Percentiles rank a stretch among this genome's conserved stretches.
Evolutionary conservation across 148 eudicot species (phyloP).

Genomic region (Bassia scoparia): DNA sequence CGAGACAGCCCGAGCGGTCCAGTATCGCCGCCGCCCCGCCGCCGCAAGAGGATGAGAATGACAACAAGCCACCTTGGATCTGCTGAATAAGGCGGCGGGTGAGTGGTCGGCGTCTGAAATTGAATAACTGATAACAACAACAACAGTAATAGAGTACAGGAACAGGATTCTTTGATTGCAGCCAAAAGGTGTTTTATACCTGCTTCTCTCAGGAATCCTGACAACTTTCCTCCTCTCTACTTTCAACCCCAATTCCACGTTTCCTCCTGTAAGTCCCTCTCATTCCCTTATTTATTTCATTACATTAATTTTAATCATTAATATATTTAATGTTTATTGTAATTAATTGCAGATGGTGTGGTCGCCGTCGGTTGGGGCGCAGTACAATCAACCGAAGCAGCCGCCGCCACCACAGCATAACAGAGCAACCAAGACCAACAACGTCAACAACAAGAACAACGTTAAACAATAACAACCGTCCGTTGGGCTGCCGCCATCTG

Average conservation of each 20-base stretch:
- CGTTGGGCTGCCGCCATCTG: constrained; percentile 39
- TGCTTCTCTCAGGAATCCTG: constrained; percentile 15
- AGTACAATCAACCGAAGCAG: constrained; percentile 12
- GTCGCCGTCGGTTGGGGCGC: constrained; percentile 14
- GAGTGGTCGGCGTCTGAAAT: constrained; percentile 57
- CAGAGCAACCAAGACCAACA: constrained; percentile 18
- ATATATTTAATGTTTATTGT: not conserved
- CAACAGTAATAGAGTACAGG: constrained; percentile 14
- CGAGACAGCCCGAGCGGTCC: constrained; percentile 38
- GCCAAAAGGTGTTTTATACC: constrained; percentile 25
- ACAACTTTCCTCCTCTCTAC: constrained; percentile 9
- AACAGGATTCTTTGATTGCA: constrained; percentile 35
- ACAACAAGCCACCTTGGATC: constrained; percentile 38
- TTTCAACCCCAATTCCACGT: constrained; percentile 28
- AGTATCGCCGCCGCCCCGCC: constrained; percentile 26
- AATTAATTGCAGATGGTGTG: not conserved
- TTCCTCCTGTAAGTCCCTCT: constrained; percentile 21
- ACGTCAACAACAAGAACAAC: not conserved
- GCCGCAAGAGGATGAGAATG: not conserved
- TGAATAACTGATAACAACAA: constrained; percentile 21
- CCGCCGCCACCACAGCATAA: constrained; percentile 14
- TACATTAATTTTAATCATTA: not conserved
- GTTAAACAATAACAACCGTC: constrained; percentile 18
- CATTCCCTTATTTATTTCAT: not conserved
- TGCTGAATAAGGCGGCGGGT: constrained; percentile 53